These are phyloP conservation scores for Kurtzmaniella quercitrusa DNA, from an alignment of 1,139 yeast genomes.

Conservation along the genomic window DNA sequence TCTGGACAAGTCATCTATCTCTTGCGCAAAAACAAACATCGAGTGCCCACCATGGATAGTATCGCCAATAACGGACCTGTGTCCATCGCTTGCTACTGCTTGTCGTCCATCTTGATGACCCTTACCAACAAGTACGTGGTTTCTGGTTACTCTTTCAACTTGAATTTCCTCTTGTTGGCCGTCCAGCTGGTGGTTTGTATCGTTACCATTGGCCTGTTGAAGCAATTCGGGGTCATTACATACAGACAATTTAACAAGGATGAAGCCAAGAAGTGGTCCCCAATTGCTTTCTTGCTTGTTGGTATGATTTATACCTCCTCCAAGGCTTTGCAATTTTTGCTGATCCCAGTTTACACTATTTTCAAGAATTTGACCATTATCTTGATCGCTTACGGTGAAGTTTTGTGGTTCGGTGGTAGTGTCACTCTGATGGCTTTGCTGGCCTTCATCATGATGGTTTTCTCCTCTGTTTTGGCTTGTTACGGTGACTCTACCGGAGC, in stretches of 20 bases:
- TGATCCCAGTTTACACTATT: slow-evolving; percentile 95
- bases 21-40: slow-evolving; percentile 17
- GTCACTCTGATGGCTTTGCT: slow-evolving; percentile 89
- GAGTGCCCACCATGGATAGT: slow-evolving; percentile 7
- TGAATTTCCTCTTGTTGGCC: slow-evolving; percentile 84
- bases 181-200: slow-evolving; percentile 83
- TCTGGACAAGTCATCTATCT: slow-evolving; percentile 35
- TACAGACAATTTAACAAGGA: slow-evolving; percentile 80
- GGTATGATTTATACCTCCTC: slow-evolving; percentile 95
- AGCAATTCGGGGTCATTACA: slow-evolving; percentile 69
- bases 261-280: slow-evolving; percentile 94
- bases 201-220: slow-evolving; percentile 64
- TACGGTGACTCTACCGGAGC: slow-evolving; percentile 69
- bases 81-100: slow-evolving; percentile 84
- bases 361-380: slow-evolving; percentile 97
- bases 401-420: slow-evolving; percentile 91
- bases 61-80: slow-evolving; percentile 80
- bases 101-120: slow-evolving; percentile 95
- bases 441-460: slow-evolving; percentile 85
- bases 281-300: slow-evolving; percentile 85
- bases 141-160: slow-evolving; percentile 76
- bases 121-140: slow-evolving; percentile 94
- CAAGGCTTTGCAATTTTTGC: slow-evolving; percentile 85
- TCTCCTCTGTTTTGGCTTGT: slow-evolving; percentile 90
- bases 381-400: slow-evolving; percentile 97